Percentiles rank a stretch among this genome's conserved stretches.
phyloP scores from a whole-genome alignment of 176 grass and related monocot genomes.

The Triticum turgidum region DNA sequence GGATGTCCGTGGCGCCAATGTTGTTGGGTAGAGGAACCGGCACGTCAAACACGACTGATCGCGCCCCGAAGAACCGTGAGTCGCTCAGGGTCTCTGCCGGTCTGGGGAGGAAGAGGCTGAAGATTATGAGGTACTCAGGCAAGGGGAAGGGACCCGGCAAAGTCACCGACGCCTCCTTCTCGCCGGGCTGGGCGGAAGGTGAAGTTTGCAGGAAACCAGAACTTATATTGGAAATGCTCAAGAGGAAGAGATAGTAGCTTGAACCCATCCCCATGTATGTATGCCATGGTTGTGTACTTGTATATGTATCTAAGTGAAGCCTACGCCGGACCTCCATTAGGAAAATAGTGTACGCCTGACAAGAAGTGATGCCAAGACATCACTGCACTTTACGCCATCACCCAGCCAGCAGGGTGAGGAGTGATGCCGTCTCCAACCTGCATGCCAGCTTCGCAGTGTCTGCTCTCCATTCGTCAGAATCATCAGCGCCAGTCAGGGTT shows the following conservation, averaged over 20 bases:
- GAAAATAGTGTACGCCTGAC: background rate
- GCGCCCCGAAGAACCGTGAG: background rate
- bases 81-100: conserved; percentile 34
- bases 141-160: conserved; percentile 26
- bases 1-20: background rate
- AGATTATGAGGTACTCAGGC: conserved; percentile 35
- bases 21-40: background rate
- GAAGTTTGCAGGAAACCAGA: conserved; percentile 43
- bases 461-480: background rate
- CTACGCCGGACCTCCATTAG: background rate
- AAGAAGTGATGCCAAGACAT: background rate
- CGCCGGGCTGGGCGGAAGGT: background rate
- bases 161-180: background rate
- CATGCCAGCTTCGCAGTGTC: background rate
- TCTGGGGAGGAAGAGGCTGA: conserved; percentile 49
- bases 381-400: too few relatives aligned
- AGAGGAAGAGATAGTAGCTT: conserved; percentile 42
- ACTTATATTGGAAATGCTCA: conserved; percentile 63
- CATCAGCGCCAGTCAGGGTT: background rate
- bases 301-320: background rate
- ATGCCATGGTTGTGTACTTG: background rate
- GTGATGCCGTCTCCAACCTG: too few relatives aligned
- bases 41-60: background rate
- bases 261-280: background rate
- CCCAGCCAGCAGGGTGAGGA: background rate